A percentile compares a stretch with the other conserved stretches of the same genome.
phyloP scores from a whole-genome alignment of 2,329 filamentous ascomycete genomes.

The Fusarium haematococcum region DNA sequence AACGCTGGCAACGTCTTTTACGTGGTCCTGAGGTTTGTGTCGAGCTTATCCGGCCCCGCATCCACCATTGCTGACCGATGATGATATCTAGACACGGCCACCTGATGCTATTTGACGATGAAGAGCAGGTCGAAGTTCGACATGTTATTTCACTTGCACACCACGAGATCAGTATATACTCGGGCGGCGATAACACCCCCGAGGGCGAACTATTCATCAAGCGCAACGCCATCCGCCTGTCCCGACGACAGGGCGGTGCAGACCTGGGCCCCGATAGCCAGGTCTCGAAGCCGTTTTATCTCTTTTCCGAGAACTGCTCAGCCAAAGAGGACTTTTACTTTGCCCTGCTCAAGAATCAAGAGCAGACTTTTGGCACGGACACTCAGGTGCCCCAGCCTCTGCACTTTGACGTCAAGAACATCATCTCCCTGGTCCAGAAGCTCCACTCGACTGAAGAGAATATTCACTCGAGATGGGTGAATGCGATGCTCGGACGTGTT shows the following conservation, averaged over 20 bases:
- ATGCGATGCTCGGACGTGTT: conserved; percentile 87
- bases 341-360: conserved; percentile 86
- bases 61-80: conserved; percentile 13
- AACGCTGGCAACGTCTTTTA: conserved; percentile 91
- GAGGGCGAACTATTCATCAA: conserved; percentile 98
- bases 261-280: conserved; percentile 67
- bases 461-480: conserved; percentile 90
- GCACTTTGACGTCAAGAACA: conserved; percentile 84
- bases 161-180: conserved; percentile 87
- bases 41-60: neutral
- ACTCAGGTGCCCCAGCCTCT: conserved; percentile 74
- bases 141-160: conserved; percentile 95
- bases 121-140: conserved; percentile 93
- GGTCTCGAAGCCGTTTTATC: conserved; percentile 84
- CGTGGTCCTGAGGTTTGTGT: conserved; percentile 77
- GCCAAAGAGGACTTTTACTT: conserved; percentile 99
- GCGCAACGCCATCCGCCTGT: conserved; percentile 86
- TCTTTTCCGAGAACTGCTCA: conserved; percentile 95
- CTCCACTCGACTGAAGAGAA: conserved; percentile 94
- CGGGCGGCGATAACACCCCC: conserved; percentile 79
- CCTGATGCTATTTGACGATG: conserved; percentile 96
- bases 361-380: conserved; percentile 70
- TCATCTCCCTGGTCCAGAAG: conserved; percentile 89
- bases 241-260: conserved; percentile 69
- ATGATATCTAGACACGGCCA: conserved; percentile 79